Percentiles rank a stretch among this genome's conserved stretches.
Evolutionary conservation across 139 green algal genomes (phyloP).

Genomic region (Mesotaenium endlicherianum): DNA sequence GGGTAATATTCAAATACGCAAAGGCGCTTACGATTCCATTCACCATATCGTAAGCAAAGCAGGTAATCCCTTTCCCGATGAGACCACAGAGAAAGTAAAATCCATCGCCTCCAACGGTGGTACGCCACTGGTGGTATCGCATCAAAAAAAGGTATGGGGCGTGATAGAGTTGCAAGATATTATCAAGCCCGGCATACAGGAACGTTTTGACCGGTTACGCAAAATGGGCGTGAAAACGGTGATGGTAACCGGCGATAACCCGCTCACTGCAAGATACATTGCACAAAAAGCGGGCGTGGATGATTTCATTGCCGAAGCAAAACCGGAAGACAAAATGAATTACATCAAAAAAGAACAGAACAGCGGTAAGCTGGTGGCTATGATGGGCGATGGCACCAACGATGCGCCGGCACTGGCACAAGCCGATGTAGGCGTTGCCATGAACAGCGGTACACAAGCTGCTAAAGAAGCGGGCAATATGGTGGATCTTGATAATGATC

Average conservation of each 20-base stretch:
- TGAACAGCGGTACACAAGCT: background rate
- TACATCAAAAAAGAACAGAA: background rate
- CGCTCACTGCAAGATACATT: background rate
- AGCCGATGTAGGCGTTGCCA: constrained; percentile 69
- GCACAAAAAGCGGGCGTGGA: background rate
- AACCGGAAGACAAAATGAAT: background rate
- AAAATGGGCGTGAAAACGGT: background rate
- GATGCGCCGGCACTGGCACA: constrained; percentile 82
- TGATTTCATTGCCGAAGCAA: background rate
- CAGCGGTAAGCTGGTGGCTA: background rate
- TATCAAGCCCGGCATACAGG: background rate
- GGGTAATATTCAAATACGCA: background rate
- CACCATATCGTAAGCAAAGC: background rate
- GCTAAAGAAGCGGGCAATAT: background rate
- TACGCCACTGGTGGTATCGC: background rate
- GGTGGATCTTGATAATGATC: background rate
- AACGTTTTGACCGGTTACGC: background rate
- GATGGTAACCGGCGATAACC: constrained; percentile 1
- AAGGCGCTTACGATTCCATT: background rate
- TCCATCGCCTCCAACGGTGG: background rate
- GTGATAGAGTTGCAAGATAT: background rate
- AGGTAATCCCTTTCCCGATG: background rate
- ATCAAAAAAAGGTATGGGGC: background rate
- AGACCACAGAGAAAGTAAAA: too few species aligned
- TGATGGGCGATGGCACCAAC: constrained; percentile 90